phyloP scores from a whole-genome alignment of 2,329 filamentous ascomycete genomes.

The Zymoseptoria pseudotritici region DNA sequence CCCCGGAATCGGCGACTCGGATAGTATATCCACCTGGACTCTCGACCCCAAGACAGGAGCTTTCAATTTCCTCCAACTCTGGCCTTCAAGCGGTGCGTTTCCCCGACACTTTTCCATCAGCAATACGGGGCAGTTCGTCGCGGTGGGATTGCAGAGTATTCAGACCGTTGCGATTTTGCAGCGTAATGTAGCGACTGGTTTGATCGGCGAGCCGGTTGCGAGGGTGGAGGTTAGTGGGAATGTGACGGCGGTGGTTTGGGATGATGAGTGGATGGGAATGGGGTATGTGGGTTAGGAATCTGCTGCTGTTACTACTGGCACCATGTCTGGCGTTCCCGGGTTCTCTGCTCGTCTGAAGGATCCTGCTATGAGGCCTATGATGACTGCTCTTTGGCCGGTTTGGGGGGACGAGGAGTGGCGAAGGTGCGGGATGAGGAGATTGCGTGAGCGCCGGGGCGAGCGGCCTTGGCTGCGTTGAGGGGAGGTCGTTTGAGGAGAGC shows the following conservation, averaged over 20 bases:
- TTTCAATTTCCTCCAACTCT: slow-evolving; percentile 45
- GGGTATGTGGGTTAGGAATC: background rate
- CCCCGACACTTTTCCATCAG: slow-evolving; percentile 65
- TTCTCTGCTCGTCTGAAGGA: no score
- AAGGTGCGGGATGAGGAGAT: no score
- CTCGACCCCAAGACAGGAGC: slow-evolving; percentile 53
- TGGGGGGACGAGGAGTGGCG: no score
- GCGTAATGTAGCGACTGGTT: slow-evolving; percentile 53
- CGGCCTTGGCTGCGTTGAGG: no score
- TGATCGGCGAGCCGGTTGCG: slow-evolving; percentile 45
- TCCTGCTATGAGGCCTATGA: no score
- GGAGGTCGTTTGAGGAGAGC: no score
- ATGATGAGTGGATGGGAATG: slow-evolving; percentile 7
- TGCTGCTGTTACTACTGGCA: background rate
- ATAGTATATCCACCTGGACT: slow-evolving; percentile 57
- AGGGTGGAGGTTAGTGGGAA: slow-evolving; percentile 24
- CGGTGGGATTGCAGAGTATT: slow-evolving; percentile 57
- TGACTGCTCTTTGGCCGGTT: no score
- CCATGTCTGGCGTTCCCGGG: no score
- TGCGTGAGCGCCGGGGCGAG: no score
- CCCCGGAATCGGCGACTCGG: slow-evolving; percentile 43
- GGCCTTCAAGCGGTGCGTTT: slow-evolving; percentile 55
- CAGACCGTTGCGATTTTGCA: slow-evolving; percentile 54
- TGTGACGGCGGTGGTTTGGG: slow-evolving; percentile 32
- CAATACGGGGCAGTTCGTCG: slow-evolving; percentile 54